A percentile compares a stretch with the other conserved stretches of the same genome.
Conservation (phyloP, 306 rosid species). For the apple (Malus domestica) region DNA sequence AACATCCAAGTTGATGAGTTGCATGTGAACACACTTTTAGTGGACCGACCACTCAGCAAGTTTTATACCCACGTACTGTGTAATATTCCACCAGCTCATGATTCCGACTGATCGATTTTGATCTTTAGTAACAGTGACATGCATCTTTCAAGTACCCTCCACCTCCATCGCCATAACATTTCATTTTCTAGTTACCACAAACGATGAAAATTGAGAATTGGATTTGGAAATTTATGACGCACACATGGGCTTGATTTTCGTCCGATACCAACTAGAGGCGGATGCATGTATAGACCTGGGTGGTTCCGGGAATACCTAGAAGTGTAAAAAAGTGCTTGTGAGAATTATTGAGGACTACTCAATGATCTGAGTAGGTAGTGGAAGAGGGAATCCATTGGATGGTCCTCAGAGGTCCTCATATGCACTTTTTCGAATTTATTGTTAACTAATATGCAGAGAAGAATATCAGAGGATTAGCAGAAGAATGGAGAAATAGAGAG, state of each 20-base stretch:
- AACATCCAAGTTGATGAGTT: background rate
- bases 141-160: background rate
- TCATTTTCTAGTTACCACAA: background rate
- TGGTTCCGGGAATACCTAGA: too few species aligned
- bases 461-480: too few species aligned
- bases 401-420: too few species aligned
- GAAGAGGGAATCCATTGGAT: too few species aligned
- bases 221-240: background rate
- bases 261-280: background rate
- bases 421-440: too few species aligned
- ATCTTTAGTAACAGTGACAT: background rate
- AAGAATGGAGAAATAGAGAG: too few species aligned
- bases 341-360: too few species aligned
- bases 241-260: background rate
- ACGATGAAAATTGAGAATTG: background rate
- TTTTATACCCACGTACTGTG: background rate
- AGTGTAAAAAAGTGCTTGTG: too few species aligned
- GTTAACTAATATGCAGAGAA: too few species aligned
- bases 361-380: too few species aligned
- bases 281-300: too few species aligned
- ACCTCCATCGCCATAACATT: background rate
- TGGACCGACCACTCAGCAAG: background rate
- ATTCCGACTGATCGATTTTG: background rate
- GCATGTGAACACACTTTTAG: background rate
- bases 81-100: background rate